These are phyloP conservation scores for Apiotrichum akiyoshidainum DNA, from an alignment of 1,284 basidiomycete genomes.

Conservation along the genomic window DNA sequence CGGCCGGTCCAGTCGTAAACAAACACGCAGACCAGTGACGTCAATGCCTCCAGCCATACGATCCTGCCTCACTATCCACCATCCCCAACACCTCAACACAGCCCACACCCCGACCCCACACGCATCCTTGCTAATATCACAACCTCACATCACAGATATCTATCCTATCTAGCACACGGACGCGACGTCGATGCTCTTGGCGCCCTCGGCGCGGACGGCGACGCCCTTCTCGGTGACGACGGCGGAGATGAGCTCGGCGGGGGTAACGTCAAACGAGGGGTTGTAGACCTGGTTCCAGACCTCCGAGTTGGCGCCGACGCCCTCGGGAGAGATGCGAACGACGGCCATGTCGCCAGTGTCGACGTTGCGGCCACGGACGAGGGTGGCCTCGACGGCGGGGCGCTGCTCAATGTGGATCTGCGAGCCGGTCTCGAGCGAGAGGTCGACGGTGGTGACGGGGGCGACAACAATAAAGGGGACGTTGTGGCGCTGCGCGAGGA, in stretches of 20 bases:
- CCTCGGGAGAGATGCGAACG: slow-evolving; percentile 49
- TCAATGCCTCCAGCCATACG: neutral
- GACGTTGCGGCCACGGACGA: slow-evolving; percentile 65
- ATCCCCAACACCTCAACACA: neutral
- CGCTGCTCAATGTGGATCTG: slow-evolving; percentile 90
- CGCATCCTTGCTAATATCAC: neutral
- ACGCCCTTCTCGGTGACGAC: slow-evolving; percentile 88
- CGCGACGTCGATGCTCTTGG: slow-evolving; percentile 44
- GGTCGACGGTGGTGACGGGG: slow-evolving; percentile 81
- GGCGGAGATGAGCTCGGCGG: slow-evolving; percentile 63
- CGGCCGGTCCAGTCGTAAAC: no score
- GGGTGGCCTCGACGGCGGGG: slow-evolving; percentile 76
- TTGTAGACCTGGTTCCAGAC: slow-evolving; percentile 66
- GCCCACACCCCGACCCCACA: neutral
- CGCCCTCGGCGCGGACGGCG: slow-evolving; percentile 55
- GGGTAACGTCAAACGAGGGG: slow-evolving; percentile 90
- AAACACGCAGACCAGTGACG: neutral
- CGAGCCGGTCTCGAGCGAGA: slow-evolving; percentile 68
- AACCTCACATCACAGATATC: neutral
- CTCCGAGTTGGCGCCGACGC: slow-evolving; percentile 43
- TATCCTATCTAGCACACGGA: slow-evolving; percentile 30
- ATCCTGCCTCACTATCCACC: neutral
- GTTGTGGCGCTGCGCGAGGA: slow-evolving; percentile 74
- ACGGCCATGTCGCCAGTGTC: slow-evolving; percentile 45
- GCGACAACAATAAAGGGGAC: slow-evolving; percentile 88